phyloP scores from a whole-genome alignment of 176 grass and related monocot species.

The Oryza australiensis region DNA sequence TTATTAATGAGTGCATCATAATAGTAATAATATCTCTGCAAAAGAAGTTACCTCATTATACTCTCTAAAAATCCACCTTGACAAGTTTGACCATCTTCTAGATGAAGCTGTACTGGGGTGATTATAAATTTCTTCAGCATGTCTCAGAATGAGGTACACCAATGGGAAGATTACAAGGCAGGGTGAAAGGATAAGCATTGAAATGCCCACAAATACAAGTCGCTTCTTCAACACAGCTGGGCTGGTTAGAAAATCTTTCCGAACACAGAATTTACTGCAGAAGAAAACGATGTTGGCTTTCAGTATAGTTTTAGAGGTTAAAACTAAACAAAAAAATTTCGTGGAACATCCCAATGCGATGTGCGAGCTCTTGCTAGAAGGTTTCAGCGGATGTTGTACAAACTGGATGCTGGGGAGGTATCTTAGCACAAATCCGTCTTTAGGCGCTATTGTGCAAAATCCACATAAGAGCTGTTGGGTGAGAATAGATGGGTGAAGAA shows the following conservation, averaged over 20 bases:
- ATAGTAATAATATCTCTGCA: not conserved
- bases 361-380: constrained; percentile 24
- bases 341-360: constrained; percentile 5
- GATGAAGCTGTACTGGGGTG: constrained; percentile 94
- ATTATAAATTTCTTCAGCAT: constrained; percentile 96
- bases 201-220: constrained; percentile 75
- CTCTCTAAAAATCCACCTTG: constrained; percentile 96
- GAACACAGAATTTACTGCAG: constrained; percentile 92
- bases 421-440: not conserved
- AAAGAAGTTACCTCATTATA: constrained; percentile 84
- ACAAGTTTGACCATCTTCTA: constrained; percentile 95
- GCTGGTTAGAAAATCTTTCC: constrained; percentile 80
- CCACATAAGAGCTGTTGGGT: not conserved
- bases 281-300: constrained; percentile 19
- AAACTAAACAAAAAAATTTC: constrained; percentile 7
- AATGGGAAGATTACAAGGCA: constrained; percentile 91
- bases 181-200: constrained; percentile 88
- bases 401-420: not conserved
- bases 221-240: constrained; percentile 72
- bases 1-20: not conserved
- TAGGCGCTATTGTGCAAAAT: not conserved
- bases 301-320: constrained; percentile 4
- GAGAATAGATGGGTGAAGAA: not conserved
- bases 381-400: not conserved
- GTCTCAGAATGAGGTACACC: constrained; percentile 89